phyloP scores from a whole-genome alignment of 1,284 basidiomycete genomes.

The Ustilago xerochloae region DNA sequence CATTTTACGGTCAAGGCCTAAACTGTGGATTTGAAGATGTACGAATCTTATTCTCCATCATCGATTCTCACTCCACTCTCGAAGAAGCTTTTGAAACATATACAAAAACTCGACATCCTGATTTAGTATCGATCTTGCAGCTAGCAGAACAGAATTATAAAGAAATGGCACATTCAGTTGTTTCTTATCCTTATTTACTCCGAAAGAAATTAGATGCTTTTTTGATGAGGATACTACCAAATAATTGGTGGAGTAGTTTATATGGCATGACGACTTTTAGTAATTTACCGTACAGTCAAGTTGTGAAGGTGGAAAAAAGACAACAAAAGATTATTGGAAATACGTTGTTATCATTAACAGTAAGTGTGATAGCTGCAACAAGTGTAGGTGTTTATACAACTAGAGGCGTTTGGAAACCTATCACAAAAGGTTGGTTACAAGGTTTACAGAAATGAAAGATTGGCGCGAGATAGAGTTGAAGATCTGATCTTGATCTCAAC shows the following conservation, averaged over 20 bases:
- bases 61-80: constrained; percentile 73
- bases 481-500: neutral
- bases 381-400: constrained; percentile 24
- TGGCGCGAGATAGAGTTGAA: too few relatives aligned
- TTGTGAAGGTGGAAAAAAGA: constrained; percentile 74
- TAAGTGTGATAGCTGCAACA: constrained; percentile 7
- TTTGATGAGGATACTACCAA: constrained; percentile 76
- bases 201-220: constrained; percentile 80
- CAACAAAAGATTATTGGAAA: constrained; percentile 70
- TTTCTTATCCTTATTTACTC: constrained; percentile 82
- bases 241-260: constrained; percentile 85
- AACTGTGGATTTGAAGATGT: constrained; percentile 99
- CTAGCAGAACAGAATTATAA: constrained; percentile 94
- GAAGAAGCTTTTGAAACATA: constrained; percentile 79
- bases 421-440: constrained; percentile 21
- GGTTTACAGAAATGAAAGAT: constrained; percentile 15
- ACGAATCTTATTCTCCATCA: constrained; percentile 81
- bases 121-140: constrained; percentile 88
- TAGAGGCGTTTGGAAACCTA: constrained; percentile 27
- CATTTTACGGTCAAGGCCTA: constrained; percentile 95
- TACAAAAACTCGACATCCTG: constrained; percentile 82
- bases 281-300: constrained; percentile 87
- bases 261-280: constrained; percentile 99
- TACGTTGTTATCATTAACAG: constrained; percentile 3
- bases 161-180: constrained; percentile 94